Base-by-base conservation (phyloP, 2,329 filamentous ascomycete species). In the Waltergamsia citrina region DNA sequence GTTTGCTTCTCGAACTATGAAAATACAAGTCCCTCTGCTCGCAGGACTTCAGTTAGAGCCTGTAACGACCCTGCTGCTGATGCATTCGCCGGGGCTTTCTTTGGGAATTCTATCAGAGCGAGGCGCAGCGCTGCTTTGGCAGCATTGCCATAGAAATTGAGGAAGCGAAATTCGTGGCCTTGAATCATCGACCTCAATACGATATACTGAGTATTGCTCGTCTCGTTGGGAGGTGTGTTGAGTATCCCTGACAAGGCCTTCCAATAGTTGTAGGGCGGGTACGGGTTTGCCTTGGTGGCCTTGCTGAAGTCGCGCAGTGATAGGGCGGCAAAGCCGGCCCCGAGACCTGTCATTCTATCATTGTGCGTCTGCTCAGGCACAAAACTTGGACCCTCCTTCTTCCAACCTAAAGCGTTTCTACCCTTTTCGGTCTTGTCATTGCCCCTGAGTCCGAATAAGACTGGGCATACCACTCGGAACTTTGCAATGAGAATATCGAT, bases 401-500 rank as follows among this genome's bases (percentile, higher is more conserved):
- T 71, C 85, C 86, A 94, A 1, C 85, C 86, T 3, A 94, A 57
- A n/a, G 72, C 69, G 14, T 57, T 44, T 10, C 79, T 72, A 1
- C 85, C 86, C 9, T 66, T 64, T 29, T 77, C 70, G 1, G 79
- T 93, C 40, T 69, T 78, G 52, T 94, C 85, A 41, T 67, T 77
- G 17, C 85, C 88, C 28, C 75, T 71, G 43, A 88, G 75, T 14
- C 90, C 90, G 52, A 93, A 96, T 1, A 98, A 65, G 2, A 87
- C 79, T 0, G 92, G 90, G 47, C 86, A 94, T 4, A 75, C 68
- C 12, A 83, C 67, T 39, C 87, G 78, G 48, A 85, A 83, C 56
- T 96, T 95, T 35, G 88, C 67, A 48, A 94, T 80, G 20, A 96
- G 67, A 38, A 96, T 84, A 51, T 93, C 85, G 34, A 86, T 79